These are phyloP conservation scores for Aspergillus asperescens DNA, from an alignment of 495 filamentous ascomycete species.

Conservation along the genomic window DNA sequence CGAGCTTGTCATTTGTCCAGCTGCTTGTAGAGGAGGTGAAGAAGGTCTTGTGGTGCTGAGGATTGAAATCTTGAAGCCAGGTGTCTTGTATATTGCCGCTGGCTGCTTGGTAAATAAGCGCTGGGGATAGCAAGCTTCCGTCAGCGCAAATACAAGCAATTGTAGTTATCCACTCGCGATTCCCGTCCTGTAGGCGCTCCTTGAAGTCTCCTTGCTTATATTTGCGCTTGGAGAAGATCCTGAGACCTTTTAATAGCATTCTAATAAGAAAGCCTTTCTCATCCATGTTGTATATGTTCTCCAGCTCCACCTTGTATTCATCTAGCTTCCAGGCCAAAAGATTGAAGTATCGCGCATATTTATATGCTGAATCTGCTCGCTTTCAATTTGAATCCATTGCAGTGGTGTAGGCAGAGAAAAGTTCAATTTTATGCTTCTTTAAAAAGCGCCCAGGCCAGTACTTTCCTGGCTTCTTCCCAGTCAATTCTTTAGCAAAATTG, in stretches of 20 bases:
- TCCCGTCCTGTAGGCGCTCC: constrained; percentile 6
- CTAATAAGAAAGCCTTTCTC: background rate
- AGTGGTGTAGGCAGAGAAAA: background rate
- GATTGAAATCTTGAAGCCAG: constrained; percentile 11
- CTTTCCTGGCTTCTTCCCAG: too few relatives aligned
- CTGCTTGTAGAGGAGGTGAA: constrained; percentile 1
- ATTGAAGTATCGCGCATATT: background rate
- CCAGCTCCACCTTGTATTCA: background rate
- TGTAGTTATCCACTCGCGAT: constrained; percentile 8
- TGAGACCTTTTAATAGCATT: background rate
- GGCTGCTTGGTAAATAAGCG: background rate
- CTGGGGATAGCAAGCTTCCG: background rate
- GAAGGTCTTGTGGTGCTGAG: background rate
- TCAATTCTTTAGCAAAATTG: too few relatives aligned
- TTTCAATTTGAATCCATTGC: background rate
- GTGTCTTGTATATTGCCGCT: background rate
- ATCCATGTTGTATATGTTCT: background rate
- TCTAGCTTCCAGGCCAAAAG: background rate
- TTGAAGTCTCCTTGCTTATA: background rate
- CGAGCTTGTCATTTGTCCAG: too few relatives aligned
- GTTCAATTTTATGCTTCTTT: too few relatives aligned
- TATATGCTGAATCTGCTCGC: background rate
- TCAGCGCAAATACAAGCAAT: too few relatives aligned
- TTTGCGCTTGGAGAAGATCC: constrained; percentile 6
- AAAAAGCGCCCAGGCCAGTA: too few relatives aligned